phyloP scores from a whole-genome alignment of 2,329 filamentous ascomycete species.

The Sporothrix sp. region DNA sequence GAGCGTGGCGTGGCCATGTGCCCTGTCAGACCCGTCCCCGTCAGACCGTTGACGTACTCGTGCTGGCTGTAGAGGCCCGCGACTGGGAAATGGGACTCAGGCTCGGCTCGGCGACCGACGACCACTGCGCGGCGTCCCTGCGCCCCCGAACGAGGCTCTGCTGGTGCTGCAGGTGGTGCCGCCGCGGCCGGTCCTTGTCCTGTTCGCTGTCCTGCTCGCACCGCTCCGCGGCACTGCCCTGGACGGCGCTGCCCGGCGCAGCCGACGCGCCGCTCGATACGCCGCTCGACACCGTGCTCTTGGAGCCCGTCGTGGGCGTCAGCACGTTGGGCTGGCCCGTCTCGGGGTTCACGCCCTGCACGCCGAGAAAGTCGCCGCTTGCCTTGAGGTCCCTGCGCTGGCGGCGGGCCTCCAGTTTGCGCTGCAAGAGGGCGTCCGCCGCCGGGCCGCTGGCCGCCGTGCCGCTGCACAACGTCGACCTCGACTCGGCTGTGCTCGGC shows the following conservation, averaged over 20 bases:
- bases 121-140: slow-evolving; percentile 39
- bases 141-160: slow-evolving; percentile 34
- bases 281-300: slow-evolving; percentile 22
- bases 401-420: slow-evolving; percentile 28
- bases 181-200: slow-evolving; percentile 30
- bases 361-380: slow-evolving; percentile 49
- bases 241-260: slow-evolving; percentile 24
- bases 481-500: background rate
- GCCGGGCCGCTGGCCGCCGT: too few species aligned
- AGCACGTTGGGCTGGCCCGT: slow-evolving; percentile 44
- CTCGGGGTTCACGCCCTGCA: slow-evolving; percentile 48
- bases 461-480: background rate
- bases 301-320: slow-evolving; percentile 39
- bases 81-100: slow-evolving; percentile 42
- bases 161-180: slow-evolving; percentile 26
- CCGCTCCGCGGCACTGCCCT: slow-evolving; percentile 33
- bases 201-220: slow-evolving; percentile 32
- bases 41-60: too few species aligned
- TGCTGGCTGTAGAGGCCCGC: slow-evolving; percentile 16
- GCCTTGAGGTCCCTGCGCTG: slow-evolving; percentile 39
- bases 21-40: too few species aligned
- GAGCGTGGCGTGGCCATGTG: too few species aligned
- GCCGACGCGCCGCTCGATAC: slow-evolving; percentile 11
- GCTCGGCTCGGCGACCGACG: slow-evolving; percentile 39
- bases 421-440: slow-evolving; percentile 22